Percentiles rank a stretch among this genome's conserved stretches.
Evolutionary conservation across 352 stramenopile genomes (phyloP).

Genomic region (Phytopythium delawarense): DNA sequence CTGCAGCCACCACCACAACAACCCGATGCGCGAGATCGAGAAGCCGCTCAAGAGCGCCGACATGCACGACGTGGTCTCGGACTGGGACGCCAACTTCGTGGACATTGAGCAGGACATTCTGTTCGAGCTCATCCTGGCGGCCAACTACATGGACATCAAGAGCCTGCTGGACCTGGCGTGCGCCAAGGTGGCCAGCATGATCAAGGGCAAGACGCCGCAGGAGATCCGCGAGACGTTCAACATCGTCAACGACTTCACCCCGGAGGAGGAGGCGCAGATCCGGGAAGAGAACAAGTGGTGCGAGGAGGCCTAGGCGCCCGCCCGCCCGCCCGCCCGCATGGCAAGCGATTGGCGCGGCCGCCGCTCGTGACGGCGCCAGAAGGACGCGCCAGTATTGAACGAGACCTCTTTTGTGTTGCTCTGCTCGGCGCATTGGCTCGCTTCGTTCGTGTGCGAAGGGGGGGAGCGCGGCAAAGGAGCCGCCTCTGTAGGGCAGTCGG

Average conservation of each 20-base stretch:
- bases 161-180: slow-evolving; percentile 89
- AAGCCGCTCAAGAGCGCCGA: slow-evolving; percentile 98
- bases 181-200: slow-evolving; percentile 92
- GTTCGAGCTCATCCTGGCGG: slow-evolving; percentile 99
- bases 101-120: slow-evolving; percentile 98
- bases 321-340: not conserved
- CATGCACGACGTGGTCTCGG: slow-evolving; percentile 99
- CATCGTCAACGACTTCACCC: slow-evolving; percentile 99
- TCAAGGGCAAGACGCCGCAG: slow-evolving; percentile 98
- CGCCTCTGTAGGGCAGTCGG: not conserved
- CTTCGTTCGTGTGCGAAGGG: not conserved
- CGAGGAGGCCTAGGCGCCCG: slow-evolving; percentile 92
- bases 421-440: not conserved
- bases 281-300: slow-evolving; percentile 99
- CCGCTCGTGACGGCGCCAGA: not conserved
- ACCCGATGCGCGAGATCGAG: slow-evolving; percentile 99
- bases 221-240: slow-evolving; percentile 99
- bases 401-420: not conserved
- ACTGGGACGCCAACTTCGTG: slow-evolving; percentile 99
- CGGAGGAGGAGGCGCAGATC: slow-evolving; percentile 99
- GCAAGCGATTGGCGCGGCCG: no score
- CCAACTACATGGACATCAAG: slow-evolving; percentile 99
- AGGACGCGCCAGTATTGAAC: not conserved
- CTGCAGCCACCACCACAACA: slow-evolving; percentile 93
- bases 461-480: not conserved